Evolutionary conservation across 257 asterid genomes (phyloP), one percentile per base, ranked within the genome.

Genomic region (Misopates orontium): DNA sequence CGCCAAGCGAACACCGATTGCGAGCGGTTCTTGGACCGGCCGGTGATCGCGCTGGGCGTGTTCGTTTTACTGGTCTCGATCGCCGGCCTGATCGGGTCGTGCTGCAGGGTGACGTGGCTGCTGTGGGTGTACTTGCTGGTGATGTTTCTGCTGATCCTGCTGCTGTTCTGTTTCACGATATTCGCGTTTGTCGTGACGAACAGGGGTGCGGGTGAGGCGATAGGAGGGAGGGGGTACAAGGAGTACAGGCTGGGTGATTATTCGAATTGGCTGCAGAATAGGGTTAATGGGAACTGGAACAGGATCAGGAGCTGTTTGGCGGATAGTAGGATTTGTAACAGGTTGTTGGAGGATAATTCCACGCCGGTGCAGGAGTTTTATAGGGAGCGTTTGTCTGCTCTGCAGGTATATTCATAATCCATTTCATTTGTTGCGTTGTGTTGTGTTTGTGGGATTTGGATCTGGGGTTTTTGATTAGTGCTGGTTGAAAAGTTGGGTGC

Each of bases 111-210:
- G 2, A 60, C 89, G 1, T 83, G 86, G 86, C 82, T 83, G 24
- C 56, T 83, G 0, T 83, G 89, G 89, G 32, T 83, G 5, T 80
- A 83, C 16, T 68, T 83, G 4, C 28, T 75, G 2, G 86, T 80
- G 25, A 80, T 83, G 86, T 83, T 83, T 22, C 63, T 83, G 16
- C 57, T 83, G 64, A 80, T 83, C 23, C 10, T 83, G 23, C 3
- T 78, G 0, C 69, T 83, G 4, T 73, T 78, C 25, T 66, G 82
- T 63, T 78, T 80, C 69, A 81, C 86, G 0, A 83, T 80, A 14
- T 83, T 83, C 50, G 82, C 85, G 9, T 84, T 84, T 41, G 90
- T 84, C 17, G 90, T 84, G 7, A 84, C 87, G 13, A 84, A 81
- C 41, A 81, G 71, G 49, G 90, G 90, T 10, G 90, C 84, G 51